phyloP scores from a whole-genome alignment of 768 basidiomycete species.

The Agaricus subrufescens region DNA sequence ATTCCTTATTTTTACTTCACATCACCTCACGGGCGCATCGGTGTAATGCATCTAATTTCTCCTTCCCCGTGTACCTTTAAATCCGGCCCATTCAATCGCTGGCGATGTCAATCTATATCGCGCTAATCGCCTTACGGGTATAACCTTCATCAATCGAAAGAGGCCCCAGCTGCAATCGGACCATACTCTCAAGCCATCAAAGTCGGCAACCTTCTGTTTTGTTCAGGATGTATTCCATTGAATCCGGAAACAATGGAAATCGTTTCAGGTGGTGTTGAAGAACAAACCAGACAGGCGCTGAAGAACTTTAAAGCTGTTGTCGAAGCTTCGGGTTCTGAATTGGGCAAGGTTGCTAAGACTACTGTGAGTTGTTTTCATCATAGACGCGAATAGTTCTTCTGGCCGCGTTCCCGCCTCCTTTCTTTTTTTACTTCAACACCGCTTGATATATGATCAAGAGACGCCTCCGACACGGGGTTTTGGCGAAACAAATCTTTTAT shows the following conservation, averaged over 20 bases:
- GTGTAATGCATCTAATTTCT: too few species aligned
- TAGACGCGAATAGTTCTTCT: background rate
- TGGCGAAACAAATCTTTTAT: background rate
- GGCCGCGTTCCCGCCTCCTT: background rate
- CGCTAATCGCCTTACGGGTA: background rate
- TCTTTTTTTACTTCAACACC: background rate
- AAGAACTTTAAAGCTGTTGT: constrained; percentile 83
- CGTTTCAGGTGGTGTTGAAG: constrained; percentile 71
- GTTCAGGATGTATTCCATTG: constrained; percentile 85
- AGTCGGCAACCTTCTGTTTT: constrained; percentile 79
- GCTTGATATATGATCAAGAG: background rate
- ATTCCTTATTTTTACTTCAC: too few species aligned
- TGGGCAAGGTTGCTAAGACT: constrained; percentile 85
- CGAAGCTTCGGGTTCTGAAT: constrained; percentile 72
- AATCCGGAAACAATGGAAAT: constrained; percentile 68
- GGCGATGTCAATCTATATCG: background rate
- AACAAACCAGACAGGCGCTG: constrained; percentile 79
- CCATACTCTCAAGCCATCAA: constrained; percentile 90
- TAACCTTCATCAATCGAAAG: constrained; percentile 28
- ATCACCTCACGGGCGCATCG: too few species aligned
- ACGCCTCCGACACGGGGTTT: background rate
- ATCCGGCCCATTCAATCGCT: background rate
- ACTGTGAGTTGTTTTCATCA: constrained; percentile 51
- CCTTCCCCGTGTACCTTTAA: too few species aligned
- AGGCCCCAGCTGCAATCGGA: constrained; percentile 74